A percentile compares a stretch with the other conserved stretches of the same genome.
Evolutionary conservation across 2,329 filamentous ascomycete genomes (phyloP).

Genomic region (Thermomyces lanuginosus): DNA sequence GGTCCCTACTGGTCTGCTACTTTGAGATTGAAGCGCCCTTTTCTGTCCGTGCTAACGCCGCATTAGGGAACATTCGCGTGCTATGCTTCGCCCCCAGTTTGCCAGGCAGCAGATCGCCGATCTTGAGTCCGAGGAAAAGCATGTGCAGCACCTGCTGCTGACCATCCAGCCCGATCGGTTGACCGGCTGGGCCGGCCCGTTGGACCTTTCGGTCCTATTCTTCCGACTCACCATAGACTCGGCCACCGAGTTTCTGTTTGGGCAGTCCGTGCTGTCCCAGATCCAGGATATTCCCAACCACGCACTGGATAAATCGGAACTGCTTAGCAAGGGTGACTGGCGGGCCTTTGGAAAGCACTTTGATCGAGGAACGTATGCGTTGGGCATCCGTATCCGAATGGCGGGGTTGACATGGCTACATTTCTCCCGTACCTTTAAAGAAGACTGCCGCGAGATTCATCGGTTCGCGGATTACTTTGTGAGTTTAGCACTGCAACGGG

Average conservation of each 20-base stretch:
- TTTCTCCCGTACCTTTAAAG: slow-evolving; percentile 1
- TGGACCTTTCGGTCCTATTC: slow-evolving; percentile 47
- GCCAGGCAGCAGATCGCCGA: slow-evolving; percentile 48
- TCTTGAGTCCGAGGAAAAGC: slow-evolving; percentile 42
- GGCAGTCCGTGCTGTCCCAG: slow-evolving; percentile 37
- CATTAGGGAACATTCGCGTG: slow-evolving; percentile 40
- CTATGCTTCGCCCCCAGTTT: slow-evolving; percentile 73
- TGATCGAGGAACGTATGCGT: background rate
- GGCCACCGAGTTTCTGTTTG: slow-evolving; percentile 51
- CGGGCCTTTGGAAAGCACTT: slow-evolving; percentile 1
- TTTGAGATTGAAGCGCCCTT: slow-evolving; percentile 27
- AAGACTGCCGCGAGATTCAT: background rate
- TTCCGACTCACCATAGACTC: slow-evolving; percentile 52
- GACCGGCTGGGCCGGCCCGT: no score
- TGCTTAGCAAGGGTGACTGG: background rate
- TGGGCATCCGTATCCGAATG: slow-evolving; percentile 1
- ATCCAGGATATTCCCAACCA: slow-evolving; percentile 1
- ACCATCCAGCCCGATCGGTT: slow-evolving; percentile 39
- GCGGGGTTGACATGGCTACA: background rate
- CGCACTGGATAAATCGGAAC: background rate
- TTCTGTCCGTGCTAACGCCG: slow-evolving; percentile 25
- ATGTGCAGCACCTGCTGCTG: slow-evolving; percentile 42
- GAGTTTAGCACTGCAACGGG: no score
- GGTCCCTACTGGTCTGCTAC: slow-evolving; percentile 30
- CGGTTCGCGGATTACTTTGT: no score